These are phyloP conservation scores for Gastrolobium villosum DNA, from an alignment of 306 rosid species.

Conservation along the genomic window DNA sequence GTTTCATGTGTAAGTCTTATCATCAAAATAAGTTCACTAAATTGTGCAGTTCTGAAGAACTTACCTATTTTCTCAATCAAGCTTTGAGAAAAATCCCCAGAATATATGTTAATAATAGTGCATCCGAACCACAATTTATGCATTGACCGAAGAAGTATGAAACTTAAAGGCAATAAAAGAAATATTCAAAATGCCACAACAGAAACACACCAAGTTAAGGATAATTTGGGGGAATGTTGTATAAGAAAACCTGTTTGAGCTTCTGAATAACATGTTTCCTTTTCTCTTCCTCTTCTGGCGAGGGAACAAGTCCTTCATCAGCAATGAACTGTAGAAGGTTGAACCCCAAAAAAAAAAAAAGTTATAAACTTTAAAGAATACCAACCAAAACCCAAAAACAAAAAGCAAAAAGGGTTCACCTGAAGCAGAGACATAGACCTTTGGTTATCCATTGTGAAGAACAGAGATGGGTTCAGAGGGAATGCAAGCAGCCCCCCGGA, in stretches of 20 bases:
- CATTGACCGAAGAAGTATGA: constrained; percentile 1
- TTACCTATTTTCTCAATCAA: neutral
- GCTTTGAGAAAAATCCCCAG: neutral
- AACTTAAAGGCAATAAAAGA: neutral
- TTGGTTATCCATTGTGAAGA: constrained; percentile 43
- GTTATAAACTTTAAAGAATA: neutral
- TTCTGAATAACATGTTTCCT: constrained; percentile 46
- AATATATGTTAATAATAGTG: neutral
- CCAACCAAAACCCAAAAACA: neutral
- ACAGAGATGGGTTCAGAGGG: constrained; percentile 29
- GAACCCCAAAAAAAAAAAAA: constrained; percentile 28
- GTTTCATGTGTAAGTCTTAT: neutral
- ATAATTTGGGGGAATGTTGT: neutral
- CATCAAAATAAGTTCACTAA: neutral
- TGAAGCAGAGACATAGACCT: constrained; percentile 55
- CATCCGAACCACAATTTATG: neutral
- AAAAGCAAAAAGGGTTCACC: constrained; percentile 24
- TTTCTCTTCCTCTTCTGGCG: constrained; percentile 50
- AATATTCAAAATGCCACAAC: constrained; percentile 13
- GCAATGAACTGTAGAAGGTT: constrained; percentile 42
- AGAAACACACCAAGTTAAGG: neutral
- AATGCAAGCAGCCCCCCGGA: constrained; percentile 40
- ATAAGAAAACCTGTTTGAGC: constrained; percentile 58
- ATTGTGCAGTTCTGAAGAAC: neutral
- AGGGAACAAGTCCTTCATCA: constrained; percentile 57